phyloP scores from a whole-genome alignment of 768 basidiomycete genomes.

The Pleurotus sapidus region DNA sequence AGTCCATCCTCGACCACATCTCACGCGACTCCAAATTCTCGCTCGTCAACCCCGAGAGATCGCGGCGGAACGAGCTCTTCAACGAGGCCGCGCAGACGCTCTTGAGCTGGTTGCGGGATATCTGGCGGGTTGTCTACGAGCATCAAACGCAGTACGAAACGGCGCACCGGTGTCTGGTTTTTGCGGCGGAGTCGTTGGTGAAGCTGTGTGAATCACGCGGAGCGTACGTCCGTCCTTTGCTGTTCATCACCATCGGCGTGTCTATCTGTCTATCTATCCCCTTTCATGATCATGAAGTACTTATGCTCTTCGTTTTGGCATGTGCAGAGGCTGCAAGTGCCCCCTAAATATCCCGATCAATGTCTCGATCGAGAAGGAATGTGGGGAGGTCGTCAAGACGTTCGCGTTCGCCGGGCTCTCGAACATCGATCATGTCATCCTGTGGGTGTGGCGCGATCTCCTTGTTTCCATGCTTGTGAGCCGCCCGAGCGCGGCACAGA shows the following conservation, averaged over 20 bases:
- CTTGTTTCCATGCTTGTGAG: constrained; percentile 52
- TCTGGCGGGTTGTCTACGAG: constrained; percentile 64
- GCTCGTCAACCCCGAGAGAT: constrained; percentile 45
- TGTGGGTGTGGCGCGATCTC: constrained; percentile 73
- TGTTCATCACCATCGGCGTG: constrained; percentile 7
- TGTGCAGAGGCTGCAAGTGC: constrained; percentile 41
- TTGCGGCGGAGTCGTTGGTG: constrained; percentile 39
- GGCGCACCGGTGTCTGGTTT: constrained; percentile 58
- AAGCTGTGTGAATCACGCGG: constrained; percentile 28
- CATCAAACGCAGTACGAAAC: constrained; percentile 45
- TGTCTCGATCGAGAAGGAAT: constrained; percentile 29
- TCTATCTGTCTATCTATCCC: too few species aligned
- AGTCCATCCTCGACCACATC: constrained; percentile 49
- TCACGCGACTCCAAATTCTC: constrained; percentile 50
- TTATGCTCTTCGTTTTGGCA: background rate
- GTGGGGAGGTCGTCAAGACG: constrained; percentile 35
- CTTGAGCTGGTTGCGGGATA: constrained; percentile 56
- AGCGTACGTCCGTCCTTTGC: constrained; percentile 17
- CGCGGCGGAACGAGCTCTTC: constrained; percentile 52
- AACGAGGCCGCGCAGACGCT: constrained; percentile 54
- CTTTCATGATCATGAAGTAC: background rate
- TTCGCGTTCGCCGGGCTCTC: constrained; percentile 36
- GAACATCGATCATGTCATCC: constrained; percentile 32
- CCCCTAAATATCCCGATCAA: constrained; percentile 34
- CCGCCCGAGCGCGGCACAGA: constrained; percentile 25